These are phyloP conservation scores for Quaeritorhiza haematococci DNA, from an alignment of 371 early-diverging fungal species.

Conservation along the genomic window DNA sequence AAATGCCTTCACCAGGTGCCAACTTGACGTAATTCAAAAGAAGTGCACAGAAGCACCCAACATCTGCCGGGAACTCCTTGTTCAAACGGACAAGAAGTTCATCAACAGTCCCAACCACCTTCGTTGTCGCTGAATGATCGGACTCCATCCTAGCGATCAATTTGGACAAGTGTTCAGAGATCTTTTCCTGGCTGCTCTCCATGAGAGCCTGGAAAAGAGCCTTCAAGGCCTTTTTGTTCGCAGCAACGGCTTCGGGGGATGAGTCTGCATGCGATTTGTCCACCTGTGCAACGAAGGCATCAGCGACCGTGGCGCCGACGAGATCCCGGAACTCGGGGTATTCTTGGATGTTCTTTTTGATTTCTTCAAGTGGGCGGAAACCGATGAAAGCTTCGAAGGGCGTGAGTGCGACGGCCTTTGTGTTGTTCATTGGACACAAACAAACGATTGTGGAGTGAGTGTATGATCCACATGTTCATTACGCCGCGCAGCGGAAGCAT, in stretches of 20 bases:
- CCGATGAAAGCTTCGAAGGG: constrained; percentile 93
- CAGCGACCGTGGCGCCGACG: constrained; percentile 46
- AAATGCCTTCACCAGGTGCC: constrained; percentile 85
- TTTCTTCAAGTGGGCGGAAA: constrained; percentile 85
- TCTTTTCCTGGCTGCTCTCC: constrained; percentile 46
- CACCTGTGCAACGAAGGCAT: constrained; percentile 24
- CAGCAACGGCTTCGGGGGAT: constrained; percentile 12
- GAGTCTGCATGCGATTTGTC: constrained; percentile 15
- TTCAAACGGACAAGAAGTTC: constrained; percentile 71
- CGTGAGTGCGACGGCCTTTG: constrained; percentile 82
- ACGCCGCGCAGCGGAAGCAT: neutral
- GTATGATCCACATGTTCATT: neutral
- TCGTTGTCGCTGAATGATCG: neutral
- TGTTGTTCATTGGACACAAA: neutral
- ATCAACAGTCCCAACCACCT: constrained; percentile 25
- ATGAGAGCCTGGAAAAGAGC: constrained; percentile 67
- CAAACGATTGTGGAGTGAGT: neutral
- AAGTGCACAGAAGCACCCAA: constrained; percentile 83
- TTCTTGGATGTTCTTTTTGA: constrained; percentile 51
- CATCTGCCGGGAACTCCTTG: constrained; percentile 85
- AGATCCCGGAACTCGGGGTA: constrained; percentile 75
- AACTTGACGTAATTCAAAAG: constrained; percentile 82
- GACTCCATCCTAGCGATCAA: constrained; percentile 47
- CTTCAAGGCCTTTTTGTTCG: constrained; percentile 56
- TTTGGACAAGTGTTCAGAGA: constrained; percentile 43